phyloP scores from a whole-genome alignment of 495 filamentous ascomycete genomes.

The Paragyromitra xinjiangensis region DNA sequence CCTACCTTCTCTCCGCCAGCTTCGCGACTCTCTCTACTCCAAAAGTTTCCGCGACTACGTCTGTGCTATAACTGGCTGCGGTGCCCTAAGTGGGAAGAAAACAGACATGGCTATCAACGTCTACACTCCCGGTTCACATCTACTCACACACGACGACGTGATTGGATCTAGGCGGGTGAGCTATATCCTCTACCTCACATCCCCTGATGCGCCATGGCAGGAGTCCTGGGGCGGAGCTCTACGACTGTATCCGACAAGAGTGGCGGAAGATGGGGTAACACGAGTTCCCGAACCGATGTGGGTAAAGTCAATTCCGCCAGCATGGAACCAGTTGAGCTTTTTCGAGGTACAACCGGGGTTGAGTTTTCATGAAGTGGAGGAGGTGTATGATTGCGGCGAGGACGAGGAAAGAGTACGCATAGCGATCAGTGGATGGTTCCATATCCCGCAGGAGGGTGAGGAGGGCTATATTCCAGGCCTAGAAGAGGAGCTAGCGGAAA shows the following conservation, averaged over 20 bases:
- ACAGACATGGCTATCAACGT: slow-evolving; percentile 99
- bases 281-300: slow-evolving; percentile 79
- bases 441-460: slow-evolving; percentile 95
- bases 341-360: slow-evolving; percentile 96
- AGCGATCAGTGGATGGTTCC: slow-evolving; percentile 99
- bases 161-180: slow-evolving; percentile 92
- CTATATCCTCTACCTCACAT: slow-evolving; percentile 96
- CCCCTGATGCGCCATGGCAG: slow-evolving; percentile 91
- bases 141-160: slow-evolving; percentile 97
- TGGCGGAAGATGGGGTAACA: slow-evolving; percentile 72
- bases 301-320: slow-evolving; percentile 82
- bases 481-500: slow-evolving; percentile 86
- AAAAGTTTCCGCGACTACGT: slow-evolving; percentile 87
- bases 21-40: slow-evolving; percentile 94
- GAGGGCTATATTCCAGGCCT: slow-evolving; percentile 88
- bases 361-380: slow-evolving; percentile 98
- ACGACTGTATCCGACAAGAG: slow-evolving; percentile 82
- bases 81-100: slow-evolving; percentile 87
- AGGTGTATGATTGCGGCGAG: slow-evolving; percentile 81
- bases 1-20: slow-evolving; percentile 82
- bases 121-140: slow-evolving; percentile 93
- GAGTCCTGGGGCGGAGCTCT: slow-evolving; percentile 93
- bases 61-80: slow-evolving; percentile 81
- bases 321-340: slow-evolving; percentile 97
- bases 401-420: slow-evolving; percentile 80